Conservation (phyloP, 495 filamentous ascomycete species). For the Copromyces sp. region DNA sequence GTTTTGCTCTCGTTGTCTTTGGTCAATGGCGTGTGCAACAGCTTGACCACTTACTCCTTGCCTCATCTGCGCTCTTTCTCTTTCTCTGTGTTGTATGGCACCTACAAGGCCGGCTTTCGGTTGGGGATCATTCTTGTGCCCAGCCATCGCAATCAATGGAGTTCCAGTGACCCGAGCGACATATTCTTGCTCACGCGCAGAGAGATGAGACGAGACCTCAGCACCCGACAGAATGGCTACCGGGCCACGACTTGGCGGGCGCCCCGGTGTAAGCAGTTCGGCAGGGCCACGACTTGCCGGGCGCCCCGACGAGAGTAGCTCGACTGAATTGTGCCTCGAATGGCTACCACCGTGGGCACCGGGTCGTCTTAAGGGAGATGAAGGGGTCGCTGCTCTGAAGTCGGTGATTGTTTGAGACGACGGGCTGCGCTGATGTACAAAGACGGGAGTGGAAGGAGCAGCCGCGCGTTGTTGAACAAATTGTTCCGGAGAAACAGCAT, state of each 20-base stretch:
- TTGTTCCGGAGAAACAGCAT: conserved; percentile 52
- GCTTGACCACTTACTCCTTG: conserved; percentile 61
- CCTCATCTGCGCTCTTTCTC: conserved; percentile 61
- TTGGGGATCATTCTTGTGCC: conserved; percentile 38
- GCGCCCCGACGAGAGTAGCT: conserved; percentile 17
- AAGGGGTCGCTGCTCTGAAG: conserved; percentile 35
- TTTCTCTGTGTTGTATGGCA: conserved; percentile 65
- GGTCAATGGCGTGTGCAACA: conserved; percentile 70
- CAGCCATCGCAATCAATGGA: conserved; percentile 65
- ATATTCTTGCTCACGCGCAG: conserved; percentile 90
- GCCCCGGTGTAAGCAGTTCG: conserved; percentile 24
- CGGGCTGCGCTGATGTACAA: conserved; percentile 48
- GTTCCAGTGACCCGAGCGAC: conserved; percentile 80
- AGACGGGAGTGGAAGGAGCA: conserved; percentile 34
- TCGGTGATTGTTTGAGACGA: conserved; percentile 43
- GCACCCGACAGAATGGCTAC: conserved; percentile 23
- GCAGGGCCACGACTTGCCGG: conserved; percentile 17
- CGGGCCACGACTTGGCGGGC: conserved; percentile 24
- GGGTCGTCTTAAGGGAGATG: conserved; percentile 28
- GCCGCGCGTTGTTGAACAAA: conserved; percentile 79
- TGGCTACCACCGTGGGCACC: conserved; percentile 23
- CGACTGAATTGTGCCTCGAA: conserved; percentile 30
- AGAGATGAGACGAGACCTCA: conserved; percentile 59
- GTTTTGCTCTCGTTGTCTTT: conserved; percentile 53
- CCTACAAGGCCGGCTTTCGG: conserved; percentile 56